A percentile compares a stretch with the other conserved stretches of the same genome.
phyloP scores from a whole-genome alignment of 2,329 filamentous ascomycete species.

The Fusarium annulatum region DNA sequence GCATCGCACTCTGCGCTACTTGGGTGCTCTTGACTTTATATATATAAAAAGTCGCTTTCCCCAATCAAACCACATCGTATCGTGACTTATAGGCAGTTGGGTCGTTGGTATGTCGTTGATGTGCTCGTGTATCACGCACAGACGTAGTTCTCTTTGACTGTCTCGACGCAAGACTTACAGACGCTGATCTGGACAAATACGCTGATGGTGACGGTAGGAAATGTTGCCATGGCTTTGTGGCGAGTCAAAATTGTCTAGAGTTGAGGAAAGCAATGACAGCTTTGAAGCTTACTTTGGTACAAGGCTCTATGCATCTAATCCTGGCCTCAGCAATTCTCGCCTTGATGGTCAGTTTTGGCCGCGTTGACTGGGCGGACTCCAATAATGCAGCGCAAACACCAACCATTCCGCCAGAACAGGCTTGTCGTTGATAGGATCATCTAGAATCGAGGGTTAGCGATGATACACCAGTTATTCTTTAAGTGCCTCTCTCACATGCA shows the following conservation, averaged over 20 bases:
- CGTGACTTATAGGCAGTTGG: accelerated
- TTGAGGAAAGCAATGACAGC: neutral
- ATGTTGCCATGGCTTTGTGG: neutral
- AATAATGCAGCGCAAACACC: neutral
- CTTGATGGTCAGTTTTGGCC: neutral
- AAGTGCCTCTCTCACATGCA: neutral
- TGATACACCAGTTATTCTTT: neutral
- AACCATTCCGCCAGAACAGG: neutral
- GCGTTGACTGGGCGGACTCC: neutral
- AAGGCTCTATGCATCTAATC: neutral
- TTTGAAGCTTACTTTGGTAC: neutral
- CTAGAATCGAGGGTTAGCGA: neutral
- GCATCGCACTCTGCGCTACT: neutral
- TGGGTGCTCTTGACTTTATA: neutral
- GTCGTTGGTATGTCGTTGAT: neutral
- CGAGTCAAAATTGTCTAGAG: neutral
- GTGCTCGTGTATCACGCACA: neutral
- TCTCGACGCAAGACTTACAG: neutral
- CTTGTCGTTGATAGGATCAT: neutral
- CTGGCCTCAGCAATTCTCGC: too few species aligned
- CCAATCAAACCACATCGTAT: neutral
- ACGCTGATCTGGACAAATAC: neutral
- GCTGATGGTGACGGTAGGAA: neutral
- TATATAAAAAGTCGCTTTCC: neutral
- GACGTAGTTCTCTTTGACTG: neutral